These are phyloP conservation scores for Wickerhamomyces rabaulensis DNA, from an alignment of 805 yeast species.

Conservation along the genomic window DNA sequence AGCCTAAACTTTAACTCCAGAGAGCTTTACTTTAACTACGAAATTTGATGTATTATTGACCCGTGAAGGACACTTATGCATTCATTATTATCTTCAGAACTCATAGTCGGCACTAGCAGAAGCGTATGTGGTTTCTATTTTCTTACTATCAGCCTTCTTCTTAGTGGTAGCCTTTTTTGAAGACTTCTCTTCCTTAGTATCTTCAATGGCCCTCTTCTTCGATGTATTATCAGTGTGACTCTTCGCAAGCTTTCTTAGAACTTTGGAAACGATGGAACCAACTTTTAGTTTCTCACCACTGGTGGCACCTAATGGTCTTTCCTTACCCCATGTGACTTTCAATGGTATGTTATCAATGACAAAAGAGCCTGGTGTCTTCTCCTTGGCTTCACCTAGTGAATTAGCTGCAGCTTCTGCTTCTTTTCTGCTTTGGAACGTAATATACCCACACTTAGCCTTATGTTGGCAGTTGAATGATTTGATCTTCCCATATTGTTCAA, in stretches of 20 bases:
- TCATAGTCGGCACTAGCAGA: background rate
- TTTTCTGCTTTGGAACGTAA: constrained; percentile 43
- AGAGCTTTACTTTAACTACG: no score
- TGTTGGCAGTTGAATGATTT: constrained; percentile 48
- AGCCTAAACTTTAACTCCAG: no score
- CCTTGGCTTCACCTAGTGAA: constrained; percentile 17
- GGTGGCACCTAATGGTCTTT: constrained; percentile 34
- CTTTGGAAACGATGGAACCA: constrained; percentile 44
- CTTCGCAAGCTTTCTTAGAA: constrained; percentile 39
- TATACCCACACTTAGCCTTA: constrained; percentile 57
- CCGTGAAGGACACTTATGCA: background rate
- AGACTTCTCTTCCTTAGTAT: background rate
- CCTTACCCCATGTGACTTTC: constrained; percentile 53
- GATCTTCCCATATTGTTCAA: constrained; percentile 42
- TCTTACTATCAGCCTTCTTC: background rate
- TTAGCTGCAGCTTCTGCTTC: constrained; percentile 43
- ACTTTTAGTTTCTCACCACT: constrained; percentile 43
- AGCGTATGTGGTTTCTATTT: background rate
- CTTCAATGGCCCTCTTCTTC: constrained; percentile 1
- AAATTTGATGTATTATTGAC: background rate
- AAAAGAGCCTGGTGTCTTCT: constrained; percentile 27
- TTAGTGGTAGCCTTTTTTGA: background rate
- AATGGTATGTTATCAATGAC: constrained; percentile 38
- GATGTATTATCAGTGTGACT: constrained; percentile 8
- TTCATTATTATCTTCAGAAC: background rate